Evolutionary conservation across 2,329 filamentous ascomycete species (phyloP).

Genomic region (Macrophomina tecta): DNA sequence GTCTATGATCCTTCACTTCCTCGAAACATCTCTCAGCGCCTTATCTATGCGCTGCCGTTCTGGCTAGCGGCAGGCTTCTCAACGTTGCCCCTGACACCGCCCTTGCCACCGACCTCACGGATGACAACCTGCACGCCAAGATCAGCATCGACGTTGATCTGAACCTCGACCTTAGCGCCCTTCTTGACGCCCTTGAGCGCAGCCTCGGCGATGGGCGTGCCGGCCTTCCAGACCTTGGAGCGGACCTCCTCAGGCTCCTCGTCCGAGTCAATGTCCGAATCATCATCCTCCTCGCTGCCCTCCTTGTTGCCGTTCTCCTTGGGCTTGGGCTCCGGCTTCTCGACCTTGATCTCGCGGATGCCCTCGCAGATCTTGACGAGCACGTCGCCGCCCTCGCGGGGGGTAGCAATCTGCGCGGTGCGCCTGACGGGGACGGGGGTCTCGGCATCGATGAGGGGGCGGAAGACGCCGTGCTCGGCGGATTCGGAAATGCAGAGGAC

Average conservation of each 20-base stretch:
- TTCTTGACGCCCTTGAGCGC: constrained; percentile 85
- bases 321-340: constrained; percentile 80
- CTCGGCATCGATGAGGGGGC: constrained; percentile 80
- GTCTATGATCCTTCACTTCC: not conserved
- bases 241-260: constrained; percentile 85
- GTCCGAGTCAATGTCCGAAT: constrained; percentile 35
- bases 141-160: constrained; percentile 84
- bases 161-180: constrained; percentile 89
- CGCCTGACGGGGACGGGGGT: constrained; percentile 90
- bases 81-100: constrained; percentile 71
- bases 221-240: constrained; percentile 92
- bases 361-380: constrained; percentile 89
- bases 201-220: constrained; percentile 81
- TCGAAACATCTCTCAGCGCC: not conserved
- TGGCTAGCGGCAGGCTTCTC: constrained; percentile 24
- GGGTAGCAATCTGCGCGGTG: constrained; percentile 76
- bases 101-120: constrained; percentile 85
- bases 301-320: constrained; percentile 68
- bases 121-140: constrained; percentile 79
- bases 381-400: constrained; percentile 84
- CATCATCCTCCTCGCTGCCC: constrained; percentile 68
- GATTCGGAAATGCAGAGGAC: constrained; percentile 71
- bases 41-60: constrained; percentile 26
- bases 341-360: constrained; percentile 88
- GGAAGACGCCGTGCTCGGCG: constrained; percentile 71